phyloP scores from a whole-genome alignment of 2,329 filamentous ascomycete genomes.

The Torrubiella hemipterigena region DNA sequence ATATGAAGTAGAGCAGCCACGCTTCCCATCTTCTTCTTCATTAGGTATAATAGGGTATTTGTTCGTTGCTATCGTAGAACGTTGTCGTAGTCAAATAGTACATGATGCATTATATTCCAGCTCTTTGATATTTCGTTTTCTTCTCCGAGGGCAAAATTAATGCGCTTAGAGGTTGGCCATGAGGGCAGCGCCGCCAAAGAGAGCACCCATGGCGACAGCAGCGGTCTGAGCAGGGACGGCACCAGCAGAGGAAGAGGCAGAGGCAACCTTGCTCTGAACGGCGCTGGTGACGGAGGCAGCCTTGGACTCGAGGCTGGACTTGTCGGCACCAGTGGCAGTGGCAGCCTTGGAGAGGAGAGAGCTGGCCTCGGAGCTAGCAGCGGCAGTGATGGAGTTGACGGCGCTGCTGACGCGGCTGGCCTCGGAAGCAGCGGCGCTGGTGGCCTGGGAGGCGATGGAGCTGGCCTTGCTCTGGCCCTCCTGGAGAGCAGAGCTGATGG shows the following conservation, averaged over 20 bases:
- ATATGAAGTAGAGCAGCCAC: too few relatives aligned
- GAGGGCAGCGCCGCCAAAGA: constrained; percentile 33
- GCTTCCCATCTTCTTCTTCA: too few relatives aligned
- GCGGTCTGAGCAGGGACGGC: constrained; percentile 25
- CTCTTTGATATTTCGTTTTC: constrained; percentile 13
- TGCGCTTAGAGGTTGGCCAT: constrained; percentile 29
- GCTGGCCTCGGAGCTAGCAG: constrained; percentile 12
- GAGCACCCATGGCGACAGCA: constrained; percentile 30
- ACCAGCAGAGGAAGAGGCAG: constrained; percentile 6
- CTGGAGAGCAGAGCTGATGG: constrained; percentile 3
- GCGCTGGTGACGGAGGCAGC: constrained; percentile 7
- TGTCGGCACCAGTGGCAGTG: constrained; percentile 9
- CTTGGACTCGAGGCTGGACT: constrained; percentile 9
- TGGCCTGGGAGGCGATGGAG: constrained; percentile 7
- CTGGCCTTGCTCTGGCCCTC: constrained; percentile 3
- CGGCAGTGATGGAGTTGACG: constrained; percentile 9
- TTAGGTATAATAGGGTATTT: too few relatives aligned
- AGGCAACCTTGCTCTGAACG: neutral
- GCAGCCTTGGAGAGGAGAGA: constrained; percentile 6
- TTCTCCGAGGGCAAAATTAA: too few relatives aligned
- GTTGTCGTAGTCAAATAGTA: too few relatives aligned
- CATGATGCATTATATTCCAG: too few relatives aligned
- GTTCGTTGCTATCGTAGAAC: too few relatives aligned
- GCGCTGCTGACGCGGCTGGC: constrained; percentile 6
- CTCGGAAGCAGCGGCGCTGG: constrained; percentile 3